Base-by-base conservation (phyloP, 192 early-diverging fungal species). In the Coemansia sp. region DNA sequence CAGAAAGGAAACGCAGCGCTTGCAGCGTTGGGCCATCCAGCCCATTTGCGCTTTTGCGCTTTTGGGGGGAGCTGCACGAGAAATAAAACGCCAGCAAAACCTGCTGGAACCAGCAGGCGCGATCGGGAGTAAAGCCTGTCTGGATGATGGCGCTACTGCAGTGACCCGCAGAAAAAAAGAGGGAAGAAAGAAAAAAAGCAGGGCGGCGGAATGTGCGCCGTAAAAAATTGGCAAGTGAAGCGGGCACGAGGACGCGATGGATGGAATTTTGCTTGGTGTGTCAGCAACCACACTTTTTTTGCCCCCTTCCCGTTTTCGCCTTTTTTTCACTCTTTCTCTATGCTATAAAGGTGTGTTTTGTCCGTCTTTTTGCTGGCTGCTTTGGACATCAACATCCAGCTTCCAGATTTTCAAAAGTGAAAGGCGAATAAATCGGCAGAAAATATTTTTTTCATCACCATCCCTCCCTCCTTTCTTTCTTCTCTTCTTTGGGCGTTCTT, bases 361-460 rank as follows among this genome's bases (percentile, higher is more conserved):
- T 54, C 51, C 20, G 51, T 10, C 22, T 39, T 42, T 62, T 48
- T 22, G 22, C 38, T 32, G 11, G 14, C 46, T 49, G 46, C 46
- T 16, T n/a, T 12, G 46, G 46, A 12, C 11, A 49, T 49, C 46
- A 49, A n/a, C 32, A 32, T 32, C 32, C 32, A 32, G 32, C 19
- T 54, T 20, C 19, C 11, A 14, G 51, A 54, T 32, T 32, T 57
- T 32, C 25, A 38, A 57, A 57, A 57, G 25, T 16, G 32, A 63
- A 57, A 38, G 68, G 51, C 61, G 16, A 61, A 71, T 57, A 61
- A 65, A 39, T 49, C 37, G 42, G 57, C 51, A 59, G 5, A 44
- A 32, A 32, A 32, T 32, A 32, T 2, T 32, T 32, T 32, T 32
- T 32, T 32, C 32, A 32, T 32, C 32, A 32, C 32, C 19, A 16